Evolutionary conservation across 345 rosid genomes (phyloP).

Genomic region (Murraya paniculata): DNA sequence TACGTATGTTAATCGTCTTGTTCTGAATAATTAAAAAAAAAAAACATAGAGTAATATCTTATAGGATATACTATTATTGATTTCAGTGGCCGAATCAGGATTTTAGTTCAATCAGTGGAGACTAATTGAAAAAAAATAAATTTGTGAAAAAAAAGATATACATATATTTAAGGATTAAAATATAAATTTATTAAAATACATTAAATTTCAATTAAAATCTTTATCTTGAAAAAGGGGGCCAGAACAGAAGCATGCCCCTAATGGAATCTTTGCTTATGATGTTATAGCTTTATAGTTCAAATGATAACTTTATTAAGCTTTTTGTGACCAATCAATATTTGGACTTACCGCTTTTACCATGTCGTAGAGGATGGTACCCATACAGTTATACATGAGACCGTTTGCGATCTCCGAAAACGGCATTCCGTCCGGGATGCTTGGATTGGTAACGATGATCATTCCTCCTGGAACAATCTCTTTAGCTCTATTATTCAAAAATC

Average conservation of each 20-base stretch:
- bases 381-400: slow-evolving; percentile 25
- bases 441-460: slow-evolving; percentile 20
- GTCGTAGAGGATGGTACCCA: slow-evolving; percentile 23
- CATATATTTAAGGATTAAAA: too few species aligned
- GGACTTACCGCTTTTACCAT: slow-evolving; percentile 26
- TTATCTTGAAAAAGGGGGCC: background rate
- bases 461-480: slow-evolving; percentile 29
- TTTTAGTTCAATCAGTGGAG: too few species aligned
- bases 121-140: too few species aligned
- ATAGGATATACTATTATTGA: too few species aligned
- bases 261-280: too few species aligned
- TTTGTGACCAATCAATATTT: background rate
- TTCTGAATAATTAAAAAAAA: too few species aligned
- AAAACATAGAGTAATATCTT: background rate
- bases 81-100: too few species aligned
- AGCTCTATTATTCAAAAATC: slow-evolving; percentile 20
- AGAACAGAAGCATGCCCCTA: background rate
- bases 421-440: slow-evolving; percentile 27
- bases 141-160: too few species aligned
- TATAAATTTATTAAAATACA: too few species aligned
- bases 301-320: background rate
- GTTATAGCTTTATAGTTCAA: background rate
- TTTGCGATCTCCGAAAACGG: slow-evolving; percentile 14
- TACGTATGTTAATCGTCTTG: background rate
- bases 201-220: too few species aligned